Conservation (phyloP, 2,329 filamentous ascomycete genomes). For the Penicillium polonicum region DNA sequence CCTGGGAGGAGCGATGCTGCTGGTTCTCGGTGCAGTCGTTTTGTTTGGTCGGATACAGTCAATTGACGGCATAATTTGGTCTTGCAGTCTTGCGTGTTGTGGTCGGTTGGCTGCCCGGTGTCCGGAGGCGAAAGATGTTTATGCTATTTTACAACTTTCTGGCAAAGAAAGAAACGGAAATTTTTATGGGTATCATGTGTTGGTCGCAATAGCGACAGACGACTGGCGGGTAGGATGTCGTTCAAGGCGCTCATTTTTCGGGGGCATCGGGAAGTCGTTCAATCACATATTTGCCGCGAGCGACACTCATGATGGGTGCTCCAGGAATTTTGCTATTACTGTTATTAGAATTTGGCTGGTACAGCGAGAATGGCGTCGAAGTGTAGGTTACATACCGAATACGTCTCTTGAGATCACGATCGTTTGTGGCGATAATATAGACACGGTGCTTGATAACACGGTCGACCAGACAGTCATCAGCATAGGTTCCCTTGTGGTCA, state of each 20-base stretch:
- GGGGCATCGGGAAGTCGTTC: conserved; percentile 85
- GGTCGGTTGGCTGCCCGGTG: background rate
- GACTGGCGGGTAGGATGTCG: background rate
- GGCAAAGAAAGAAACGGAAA: background rate
- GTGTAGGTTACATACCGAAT: conserved; percentile 52
- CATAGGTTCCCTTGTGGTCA: conserved; percentile 84
- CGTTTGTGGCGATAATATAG: conserved; percentile 71
- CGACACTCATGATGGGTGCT: conserved; percentile 70
- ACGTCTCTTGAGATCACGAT: conserved; percentile 75
- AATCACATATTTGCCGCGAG: conserved; percentile 88
- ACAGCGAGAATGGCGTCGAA: background rate
- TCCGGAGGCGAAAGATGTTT: background rate
- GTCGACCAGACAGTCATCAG: conserved; percentile 82
- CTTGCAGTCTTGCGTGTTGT: background rate
- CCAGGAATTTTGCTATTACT: conserved; percentile 65
- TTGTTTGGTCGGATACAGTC: background rate
- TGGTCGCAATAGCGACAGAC: background rate
- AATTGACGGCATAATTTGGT: background rate
- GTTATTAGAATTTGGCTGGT: background rate
- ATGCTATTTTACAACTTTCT: background rate
- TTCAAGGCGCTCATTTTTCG: conserved; percentile 47
- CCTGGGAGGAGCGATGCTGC: background rate
- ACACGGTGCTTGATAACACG: conserved; percentile 70
- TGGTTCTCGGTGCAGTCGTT: background rate
- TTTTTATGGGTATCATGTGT: conserved; percentile 8